Evolutionary conservation across 495 filamentous ascomycete genomes (phyloP), one percentile per base, ranked within the genome.

Genomic region (Achaetomiella virescens): DNA sequence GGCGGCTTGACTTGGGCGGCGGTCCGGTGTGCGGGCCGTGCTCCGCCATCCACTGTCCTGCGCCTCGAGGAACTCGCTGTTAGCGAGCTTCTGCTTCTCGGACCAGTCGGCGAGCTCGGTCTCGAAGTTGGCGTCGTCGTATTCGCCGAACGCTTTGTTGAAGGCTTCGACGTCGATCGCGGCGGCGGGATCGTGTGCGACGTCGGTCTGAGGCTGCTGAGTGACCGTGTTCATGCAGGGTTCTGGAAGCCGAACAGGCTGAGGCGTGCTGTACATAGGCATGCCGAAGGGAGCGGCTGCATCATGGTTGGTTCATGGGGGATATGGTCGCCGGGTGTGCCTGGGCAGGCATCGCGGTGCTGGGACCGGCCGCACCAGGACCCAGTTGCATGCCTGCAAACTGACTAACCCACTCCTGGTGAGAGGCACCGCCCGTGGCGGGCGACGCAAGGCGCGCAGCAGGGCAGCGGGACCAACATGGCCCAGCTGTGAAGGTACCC

Each of bases 41-140:
- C 57, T 67, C 37, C 1, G 60, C 58, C 62, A 67, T 69, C 67
- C 67, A 72, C 20, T 61, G 20, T 57, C 61, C 49, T 67, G 57
- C 22, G 62, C 66, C 14, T 54, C 57, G 38, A 42, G 47, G 9
- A 62, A 58, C 40, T 67, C 60, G 24, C 10, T 31, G 24, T 59
- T 51, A 36, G 44, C 48, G 7, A 47, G 15, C 20, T 35, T 36
- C 51, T 61, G 48, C 27, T 55, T 25, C 54, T 60, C 43, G n/a
- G 55, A 29, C 57, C 54, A 61, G n/a, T 58, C 45, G 37, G 63
- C 58, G 22, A 68, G 47, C 37, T 70, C 58, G 6, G 54, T 36
- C 21, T 58, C 48, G 35, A 62, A 61, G 18, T 56, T 53, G 2
- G 24, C 48, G 3, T 61, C 50, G 42, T 64, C 61, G 41, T 66